These are phyloP conservation scores for Solanum sparsipilum DNA, from an alignment of 257 asterid genomes.

Conservation along the genomic window DNA sequence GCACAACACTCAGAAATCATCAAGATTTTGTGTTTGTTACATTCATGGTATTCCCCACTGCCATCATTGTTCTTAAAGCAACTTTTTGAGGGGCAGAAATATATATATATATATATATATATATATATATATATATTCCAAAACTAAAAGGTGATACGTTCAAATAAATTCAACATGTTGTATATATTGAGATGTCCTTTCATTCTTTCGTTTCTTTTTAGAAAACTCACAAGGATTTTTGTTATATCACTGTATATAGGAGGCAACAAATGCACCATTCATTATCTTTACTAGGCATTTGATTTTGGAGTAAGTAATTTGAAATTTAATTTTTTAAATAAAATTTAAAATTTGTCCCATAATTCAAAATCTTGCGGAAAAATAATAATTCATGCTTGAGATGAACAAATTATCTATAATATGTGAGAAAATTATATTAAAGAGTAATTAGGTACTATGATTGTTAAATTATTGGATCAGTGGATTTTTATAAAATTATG, in stretches of 20 bases:
- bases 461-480: neutral
- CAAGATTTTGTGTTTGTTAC: neutral
- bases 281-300: neutral
- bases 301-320: neutral
- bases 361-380: neutral
- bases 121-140: neutral
- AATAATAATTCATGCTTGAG: neutral
- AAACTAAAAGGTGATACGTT: neutral
- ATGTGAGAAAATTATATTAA: neutral
- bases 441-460: neutral
- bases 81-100: neutral
- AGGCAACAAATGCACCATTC: neutral
- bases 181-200: neutral
- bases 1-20: neutral
- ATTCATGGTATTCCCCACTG: conserved; percentile 3
- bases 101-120: too few relatives aligned
- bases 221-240: neutral
- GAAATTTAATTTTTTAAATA: neutral
- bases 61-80: neutral
- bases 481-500: neutral
- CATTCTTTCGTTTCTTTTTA: neutral
- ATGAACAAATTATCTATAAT: neutral
- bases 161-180: neutral
- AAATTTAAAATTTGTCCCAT: neutral
- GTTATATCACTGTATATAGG: neutral